Conservation (phyloP, 1,139 yeast species). For the Wickerhamomyces sp. region DNA sequence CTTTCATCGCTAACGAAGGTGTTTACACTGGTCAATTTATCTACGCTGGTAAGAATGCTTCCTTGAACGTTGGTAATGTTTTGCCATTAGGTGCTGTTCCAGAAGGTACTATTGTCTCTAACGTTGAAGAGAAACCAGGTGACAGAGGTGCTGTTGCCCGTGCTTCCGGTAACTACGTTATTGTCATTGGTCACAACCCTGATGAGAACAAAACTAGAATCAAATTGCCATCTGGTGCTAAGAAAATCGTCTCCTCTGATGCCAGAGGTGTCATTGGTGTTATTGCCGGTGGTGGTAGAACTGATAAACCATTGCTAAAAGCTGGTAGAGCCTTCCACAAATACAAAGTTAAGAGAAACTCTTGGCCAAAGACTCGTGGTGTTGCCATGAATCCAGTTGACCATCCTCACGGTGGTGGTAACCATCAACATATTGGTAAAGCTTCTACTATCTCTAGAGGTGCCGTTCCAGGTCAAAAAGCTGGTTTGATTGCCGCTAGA, state of each 20-base stretch:
- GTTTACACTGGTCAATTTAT: conserved; percentile 98
- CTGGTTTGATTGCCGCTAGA: conserved; percentile 99
- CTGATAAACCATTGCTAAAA: conserved; percentile 98
- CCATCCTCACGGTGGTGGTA: conserved; percentile 99
- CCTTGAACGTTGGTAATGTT: conserved; percentile 95
- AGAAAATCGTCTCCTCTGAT: conserved; percentile 89
- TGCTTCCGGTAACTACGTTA: conserved; percentile 99
- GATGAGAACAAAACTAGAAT: conserved; percentile 99
- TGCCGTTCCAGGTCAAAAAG: conserved; percentile 99
- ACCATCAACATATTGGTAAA: conserved; percentile 99
- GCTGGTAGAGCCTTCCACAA: conserved; percentile 99
- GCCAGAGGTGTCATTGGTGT: conserved; percentile 99
- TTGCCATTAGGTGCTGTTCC: conserved; percentile 96
- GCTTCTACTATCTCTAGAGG: conserved; percentile 99
- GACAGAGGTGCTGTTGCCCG: conserved; percentile 99
- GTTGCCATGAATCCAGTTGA: conserved; percentile 99
- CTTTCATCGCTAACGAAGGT: conserved; percentile 99
- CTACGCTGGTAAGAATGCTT: conserved; percentile 98
- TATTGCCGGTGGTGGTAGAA: conserved; percentile 99
- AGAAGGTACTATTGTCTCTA: conserved; percentile 98
- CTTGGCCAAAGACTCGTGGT: conserved; percentile 99
- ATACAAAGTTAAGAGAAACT: conserved; percentile 98
- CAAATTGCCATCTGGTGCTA: conserved; percentile 98
- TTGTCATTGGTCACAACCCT: conserved; percentile 98
- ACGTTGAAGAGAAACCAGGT: conserved; percentile 98